A percentile compares a stretch with the other conserved stretches of the same genome.
These are phyloP conservation scores for Thamnidium elegans DNA, from an alignment of 192 early-diverging fungal genomes.

Conservation along the genomic window DNA sequence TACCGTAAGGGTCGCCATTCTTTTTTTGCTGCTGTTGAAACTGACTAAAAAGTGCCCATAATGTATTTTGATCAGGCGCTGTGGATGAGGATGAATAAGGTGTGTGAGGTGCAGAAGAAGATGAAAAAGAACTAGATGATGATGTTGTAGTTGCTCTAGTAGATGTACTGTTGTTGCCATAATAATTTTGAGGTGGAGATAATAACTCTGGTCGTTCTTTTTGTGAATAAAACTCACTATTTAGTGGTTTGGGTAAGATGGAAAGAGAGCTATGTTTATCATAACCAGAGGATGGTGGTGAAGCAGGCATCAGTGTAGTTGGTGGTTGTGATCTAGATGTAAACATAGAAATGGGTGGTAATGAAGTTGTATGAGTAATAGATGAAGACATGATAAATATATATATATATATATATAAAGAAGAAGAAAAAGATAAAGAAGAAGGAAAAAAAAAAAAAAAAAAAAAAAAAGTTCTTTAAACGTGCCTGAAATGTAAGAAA, in stretches of 20 bases:
- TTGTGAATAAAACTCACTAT: background rate
- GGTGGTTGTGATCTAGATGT: background rate
- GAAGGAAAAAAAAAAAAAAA: background rate
- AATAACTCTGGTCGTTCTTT: too few relatives aligned
- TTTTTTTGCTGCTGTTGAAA: conserved; percentile 4
- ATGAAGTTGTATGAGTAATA: background rate
- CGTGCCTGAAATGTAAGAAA: background rate
- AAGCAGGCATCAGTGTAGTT: background rate
- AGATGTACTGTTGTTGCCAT: too few relatives aligned
- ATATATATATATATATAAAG: background rate
- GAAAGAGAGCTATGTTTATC: background rate
- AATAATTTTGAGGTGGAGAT: too few relatives aligned
- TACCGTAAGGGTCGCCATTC: too few relatives aligned
- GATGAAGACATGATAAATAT: conserved; percentile 2
- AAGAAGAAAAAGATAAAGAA: background rate
- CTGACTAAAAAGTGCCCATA: conserved; percentile 16
- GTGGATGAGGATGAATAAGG: too few relatives aligned
- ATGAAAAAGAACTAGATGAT: background rate
- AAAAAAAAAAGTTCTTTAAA: background rate
- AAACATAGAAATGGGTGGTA: conserved; percentile 7
- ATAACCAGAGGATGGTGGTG: background rate
- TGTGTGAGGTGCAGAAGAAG: background rate
- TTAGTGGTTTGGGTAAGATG: background rate
- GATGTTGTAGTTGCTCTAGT: background rate
- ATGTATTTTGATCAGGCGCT: background rate